These are phyloP conservation scores for Rhinocladiella mackenziei DNA, from an alignment of 2,329 filamentous ascomycete species.

Conservation along the genomic window DNA sequence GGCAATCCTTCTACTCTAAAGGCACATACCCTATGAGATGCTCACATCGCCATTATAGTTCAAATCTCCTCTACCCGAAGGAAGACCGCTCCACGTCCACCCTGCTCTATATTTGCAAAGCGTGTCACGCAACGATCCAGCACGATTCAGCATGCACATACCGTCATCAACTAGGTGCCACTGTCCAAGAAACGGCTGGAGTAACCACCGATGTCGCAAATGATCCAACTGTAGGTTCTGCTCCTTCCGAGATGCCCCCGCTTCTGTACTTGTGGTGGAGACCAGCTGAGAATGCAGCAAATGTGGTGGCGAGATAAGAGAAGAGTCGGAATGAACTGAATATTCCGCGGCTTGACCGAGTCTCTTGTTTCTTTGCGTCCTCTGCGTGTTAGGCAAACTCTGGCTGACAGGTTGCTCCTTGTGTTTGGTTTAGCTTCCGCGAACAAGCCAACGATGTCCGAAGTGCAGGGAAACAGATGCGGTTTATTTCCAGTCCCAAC, in stretches of 20 bases:
- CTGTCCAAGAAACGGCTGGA: conserved; percentile 90
- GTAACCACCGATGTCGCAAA: conserved; percentile 95
- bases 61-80: conserved; percentile 96
- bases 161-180: conserved; percentile 87
- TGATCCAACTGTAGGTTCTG: conserved; percentile 91
- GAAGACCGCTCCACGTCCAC: conserved; percentile 81
- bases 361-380: conserved; percentile 5
- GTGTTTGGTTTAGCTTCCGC: conserved; percentile 75
- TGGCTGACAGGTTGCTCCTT: conserved; percentile 28
- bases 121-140: conserved; percentile 85
- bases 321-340: conserved; percentile 23
- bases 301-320: conserved; percentile 47
- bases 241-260: conserved; percentile 37
- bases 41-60: conserved; percentile 60
- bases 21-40: too few species aligned
- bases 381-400: conserved; percentile 34
- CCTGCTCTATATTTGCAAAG: conserved; percentile 93
- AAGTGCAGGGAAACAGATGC: conserved; percentile 81
- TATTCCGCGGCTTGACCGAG: conserved; percentile 4
- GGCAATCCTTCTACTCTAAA: too few species aligned
- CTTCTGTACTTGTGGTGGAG: conserved; percentile 57
- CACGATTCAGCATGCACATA: conserved; percentile 89
- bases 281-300: conserved; percentile 53
- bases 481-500: conserved; percentile 98
- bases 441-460: conserved; percentile 80